These are phyloP conservation scores for Gossypium arboreum DNA, from an alignment of 345 rosid species.

Conservation along the genomic window DNA sequence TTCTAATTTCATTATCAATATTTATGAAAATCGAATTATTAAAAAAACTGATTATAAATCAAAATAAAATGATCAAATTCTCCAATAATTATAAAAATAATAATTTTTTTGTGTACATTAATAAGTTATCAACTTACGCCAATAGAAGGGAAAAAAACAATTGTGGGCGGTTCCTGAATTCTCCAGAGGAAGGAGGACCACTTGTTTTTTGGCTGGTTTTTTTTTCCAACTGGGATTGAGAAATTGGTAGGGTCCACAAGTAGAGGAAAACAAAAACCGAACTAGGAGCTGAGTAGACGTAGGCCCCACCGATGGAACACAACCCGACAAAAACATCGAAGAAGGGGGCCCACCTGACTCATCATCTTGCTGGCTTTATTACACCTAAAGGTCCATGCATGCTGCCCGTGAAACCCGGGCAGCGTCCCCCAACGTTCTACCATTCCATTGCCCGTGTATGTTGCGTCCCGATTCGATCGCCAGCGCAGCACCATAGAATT, in stretches of 20 bases:
- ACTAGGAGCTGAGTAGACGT: slow-evolving; percentile 49
- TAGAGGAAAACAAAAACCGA: background rate
- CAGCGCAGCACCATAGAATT: slow-evolving; percentile 24
- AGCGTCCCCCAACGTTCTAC: background rate
- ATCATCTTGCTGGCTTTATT: slow-evolving; percentile 31
- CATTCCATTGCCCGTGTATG: slow-evolving; percentile 8
- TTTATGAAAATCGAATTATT: too few relatives aligned
- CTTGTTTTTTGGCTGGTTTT: background rate
- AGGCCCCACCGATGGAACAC: slow-evolving; percentile 29
- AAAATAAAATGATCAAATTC: too few relatives aligned
- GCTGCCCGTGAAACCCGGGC: slow-evolving; percentile 6
- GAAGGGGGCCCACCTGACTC: slow-evolving; percentile 22
- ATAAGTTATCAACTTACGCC: too few relatives aligned
- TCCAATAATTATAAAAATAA: too few relatives aligned
- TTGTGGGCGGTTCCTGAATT: slow-evolving; percentile 11
- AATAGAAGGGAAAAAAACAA: background rate
- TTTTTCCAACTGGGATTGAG: slow-evolving; percentile 13
- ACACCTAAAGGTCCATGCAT: background rate
- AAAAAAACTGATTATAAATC: too few relatives aligned
- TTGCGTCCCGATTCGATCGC: background rate
- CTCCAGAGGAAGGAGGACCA: slow-evolving; percentile 13
- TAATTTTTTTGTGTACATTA: too few relatives aligned
- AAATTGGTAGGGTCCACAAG: slow-evolving; percentile 2
- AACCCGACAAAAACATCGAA: slow-evolving; percentile 1
- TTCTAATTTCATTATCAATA: too few relatives aligned